Base-by-base conservation (phyloP, 2,329 filamentous ascomycete species). In the Raffaelea arxii region DNA sequence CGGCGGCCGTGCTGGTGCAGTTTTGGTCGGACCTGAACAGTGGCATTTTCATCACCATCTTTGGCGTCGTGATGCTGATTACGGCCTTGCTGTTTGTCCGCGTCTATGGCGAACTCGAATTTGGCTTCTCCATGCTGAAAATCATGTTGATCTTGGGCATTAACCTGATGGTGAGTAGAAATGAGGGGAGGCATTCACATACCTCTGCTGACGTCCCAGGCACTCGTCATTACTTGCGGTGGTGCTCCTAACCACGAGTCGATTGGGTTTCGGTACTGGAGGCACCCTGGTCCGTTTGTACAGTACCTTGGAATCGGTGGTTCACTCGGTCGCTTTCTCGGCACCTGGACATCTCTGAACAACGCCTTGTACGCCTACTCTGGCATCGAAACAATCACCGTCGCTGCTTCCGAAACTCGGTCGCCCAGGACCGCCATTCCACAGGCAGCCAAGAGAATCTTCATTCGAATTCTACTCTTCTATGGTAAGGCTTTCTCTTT, bases 21-120 rank as follows among this genome's bases (percentile, higher is more conserved):
- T 85, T 85, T 62, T 88, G 84, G 46, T 22, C 23, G 3, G 41
- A 40, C 6, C 23, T 46, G 0, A 82, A 84, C 54, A 78, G 81
- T 27, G 75, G 82, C 2, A 25, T 45, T 6, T 36, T 46, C 57
- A 63, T 65, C 22, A 57, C 47, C 22, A 12, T 53, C 18, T 47
- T 51, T 21, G 44, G 24, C 7, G 12, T 49, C 25, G 24, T 49
- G 24, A 46, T 27, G 3, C 14, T 51, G 4, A 47, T 40, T 12
- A 51, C 43, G 12, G 30, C 43, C 5, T 25, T 46, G 32, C 42
- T 47, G n/a, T 43, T 46, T 24, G 51, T 53, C 16, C 44, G 44
- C 14, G 37, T 51, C 22, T 53, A 53, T 30, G 51, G 51, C 25
- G 51, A 53, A 40, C 38, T 46, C 32, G 51, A 53, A 43, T 53